Base-by-base conservation (phyloP, 352 stramenopile genomes). In the Pythium rishiriense region DNA sequence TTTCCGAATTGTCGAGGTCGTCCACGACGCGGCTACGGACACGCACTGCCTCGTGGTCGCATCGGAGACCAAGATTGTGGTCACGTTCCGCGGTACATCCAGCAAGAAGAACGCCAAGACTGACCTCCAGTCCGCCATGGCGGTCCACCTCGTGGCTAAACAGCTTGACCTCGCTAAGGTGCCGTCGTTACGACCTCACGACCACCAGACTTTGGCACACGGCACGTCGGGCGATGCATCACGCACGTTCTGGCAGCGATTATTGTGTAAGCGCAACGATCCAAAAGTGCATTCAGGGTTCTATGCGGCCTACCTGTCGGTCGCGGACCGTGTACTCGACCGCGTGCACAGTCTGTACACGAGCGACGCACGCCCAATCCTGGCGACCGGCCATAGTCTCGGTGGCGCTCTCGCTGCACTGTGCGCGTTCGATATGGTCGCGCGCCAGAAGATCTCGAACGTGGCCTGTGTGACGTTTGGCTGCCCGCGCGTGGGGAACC, bases 271-370 rank as follows among this genome's bases (percentile, higher is more conserved):
- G 25, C 62, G 64, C 21, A 69, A 79, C 42, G 26, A 64, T 17
- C 75, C 75, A 3, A 72, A 70, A 49, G 75, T 84, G 2, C 75
- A 81, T 47, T 76, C 65, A 11, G 75, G 75, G 0, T 84, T 84
- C 48, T 81, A 78, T 43, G 29, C 53, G 3, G 75, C 75, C 10
- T 84, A 78, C 28, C 24, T 69, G 37, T 73, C 73, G 0, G 73
- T 84, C 0, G 62, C 73, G 9, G 59, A 64, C 28, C 59, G 58
- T 14, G 75, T 84, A 2, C 58, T 84, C 9, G 48, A 49, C 4
- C 50, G 25, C 0, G 51, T 81, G 9, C 58, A 60, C 24, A 31
- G 48, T 10, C 43, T 79, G 4, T 41, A 81, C 29, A 26, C 41
- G n/a, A 46, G 51, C 17, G 58, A 77, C 11, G 29, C 59, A 25